Base-by-base conservation (phyloP, 2,329 filamentous ascomycete genomes). In the Fusarium aywerte region DNA sequence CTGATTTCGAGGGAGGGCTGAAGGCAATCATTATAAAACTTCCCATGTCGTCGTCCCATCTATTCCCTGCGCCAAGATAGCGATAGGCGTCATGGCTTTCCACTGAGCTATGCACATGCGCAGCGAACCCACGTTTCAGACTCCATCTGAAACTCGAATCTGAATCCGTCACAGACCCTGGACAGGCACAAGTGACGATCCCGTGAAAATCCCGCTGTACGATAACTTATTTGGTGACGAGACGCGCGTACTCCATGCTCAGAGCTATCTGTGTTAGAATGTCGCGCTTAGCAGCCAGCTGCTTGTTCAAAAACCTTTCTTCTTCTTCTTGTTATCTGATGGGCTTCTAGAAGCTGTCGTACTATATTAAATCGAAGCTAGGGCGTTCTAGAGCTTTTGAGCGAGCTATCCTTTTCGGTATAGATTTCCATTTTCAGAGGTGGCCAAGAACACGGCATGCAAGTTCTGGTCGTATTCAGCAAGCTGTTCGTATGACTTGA, bases 81-180 rank as follows among this genome's bases (percentile, higher is more conserved):
- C 48, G 33, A 56, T 68, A 16, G 47, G 62, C 50, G 60, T 45
- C 55, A 52, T 60, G 36, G 39, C 20, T 27, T 52, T 49, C 44
- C 58, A 55, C 60, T 27, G 51, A 55, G 50, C 3, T 35, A 33
- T 64, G 29, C 43, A 39, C 21, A 33, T 64, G 29, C 43, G 35
- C 21, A 51, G 35, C 21, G 38, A 57, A 49, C 50, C 33, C 49
- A 50, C 23, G 64, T 67, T 68, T 68, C 65, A 62, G 56, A 68
- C 35, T 8, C 11, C 11, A 44, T 68, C 55, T 65, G 65, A 68
- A 68, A 68, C 65, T 49, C 25, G 52, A 39, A 25, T 50, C 44
- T 60, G 43, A 56, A 53, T 45, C 54, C 38, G 64, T 38, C 50
- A 65, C 64, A 35, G 23, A 49, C 50, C 59, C 64, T 39, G 51